phyloP scores from a whole-genome alignment of 2,329 filamentous ascomycete genomes.

The Beauveria varroae region DNA sequence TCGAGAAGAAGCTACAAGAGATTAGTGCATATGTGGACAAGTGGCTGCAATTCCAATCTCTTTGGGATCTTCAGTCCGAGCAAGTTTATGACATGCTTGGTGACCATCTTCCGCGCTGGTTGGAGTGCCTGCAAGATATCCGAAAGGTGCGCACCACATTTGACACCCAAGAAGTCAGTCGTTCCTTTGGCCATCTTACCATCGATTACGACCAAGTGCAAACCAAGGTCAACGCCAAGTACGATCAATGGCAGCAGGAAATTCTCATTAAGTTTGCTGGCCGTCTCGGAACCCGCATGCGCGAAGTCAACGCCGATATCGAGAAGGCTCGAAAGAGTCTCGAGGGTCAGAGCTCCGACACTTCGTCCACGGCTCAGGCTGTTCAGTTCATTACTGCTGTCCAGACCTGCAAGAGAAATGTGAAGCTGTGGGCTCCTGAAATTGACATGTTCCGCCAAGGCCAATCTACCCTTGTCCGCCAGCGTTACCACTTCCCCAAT shows the following conservation, averaged over 20 bases:
- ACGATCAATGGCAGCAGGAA: slow-evolving; percentile 99
- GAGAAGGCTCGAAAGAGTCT: slow-evolving; percentile 85
- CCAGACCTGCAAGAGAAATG: slow-evolving; percentile 90
- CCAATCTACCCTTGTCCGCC: slow-evolving; percentile 81
- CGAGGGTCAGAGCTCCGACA: slow-evolving; percentile 85
- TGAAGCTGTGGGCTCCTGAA: slow-evolving; percentile 89
- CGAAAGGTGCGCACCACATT: slow-evolving; percentile 93
- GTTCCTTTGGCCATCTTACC: slow-evolving; percentile 85
- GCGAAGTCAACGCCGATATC: slow-evolving; percentile 86
- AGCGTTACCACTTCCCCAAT: slow-evolving; percentile 85
- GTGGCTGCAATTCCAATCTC: slow-evolving; percentile 96
- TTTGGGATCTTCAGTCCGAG: slow-evolving; percentile 96
- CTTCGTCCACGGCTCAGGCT: slow-evolving; percentile 90
- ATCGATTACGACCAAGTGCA: slow-evolving; percentile 99
- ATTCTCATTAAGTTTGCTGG: slow-evolving; percentile 88
- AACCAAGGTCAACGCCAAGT: slow-evolving; percentile 97
- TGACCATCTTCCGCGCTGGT: slow-evolving; percentile 85
- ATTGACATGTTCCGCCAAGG: slow-evolving; percentile 95
- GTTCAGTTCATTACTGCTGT: slow-evolving; percentile 98
- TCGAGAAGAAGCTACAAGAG: slow-evolving; percentile 74
- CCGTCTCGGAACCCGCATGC: slow-evolving; percentile 82
- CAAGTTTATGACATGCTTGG: slow-evolving; percentile 90
- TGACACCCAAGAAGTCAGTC: slow-evolving; percentile 90
- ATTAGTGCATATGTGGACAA: slow-evolving; percentile 88
- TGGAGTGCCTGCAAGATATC: slow-evolving; percentile 94